Percentiles rank a stretch among this genome's conserved stretches.
Evolutionary conservation across 2,329 filamentous ascomycete genomes (phyloP).

Genomic region (Ascochyta lentis): DNA sequence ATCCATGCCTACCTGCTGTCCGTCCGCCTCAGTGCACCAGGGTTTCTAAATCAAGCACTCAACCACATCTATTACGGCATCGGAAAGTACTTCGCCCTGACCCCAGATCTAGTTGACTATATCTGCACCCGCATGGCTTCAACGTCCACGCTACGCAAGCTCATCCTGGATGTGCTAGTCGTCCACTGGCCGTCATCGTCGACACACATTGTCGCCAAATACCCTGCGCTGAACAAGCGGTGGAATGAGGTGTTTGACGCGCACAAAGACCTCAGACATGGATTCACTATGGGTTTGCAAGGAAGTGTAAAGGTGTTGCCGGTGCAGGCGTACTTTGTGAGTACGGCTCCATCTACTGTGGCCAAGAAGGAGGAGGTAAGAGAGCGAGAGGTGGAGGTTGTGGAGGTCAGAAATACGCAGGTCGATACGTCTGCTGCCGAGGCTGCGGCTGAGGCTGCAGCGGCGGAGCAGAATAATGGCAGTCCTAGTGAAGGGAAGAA

Average conservation of each 20-base stretch:
- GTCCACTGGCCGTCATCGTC: constrained; percentile 16
- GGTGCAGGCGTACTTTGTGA: constrained; percentile 13
- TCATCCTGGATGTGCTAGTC: constrained; percentile 21
- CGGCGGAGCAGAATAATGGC: background rate
- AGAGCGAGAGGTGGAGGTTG: background rate
- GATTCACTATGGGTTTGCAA: constrained; percentile 25
- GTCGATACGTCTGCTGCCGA: background rate
- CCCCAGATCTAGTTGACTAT: constrained; percentile 16
- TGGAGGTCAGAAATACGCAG: background rate
- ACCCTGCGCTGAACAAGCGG: background rate
- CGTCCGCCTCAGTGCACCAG: constrained; percentile 8
- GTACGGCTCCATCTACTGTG: background rate
- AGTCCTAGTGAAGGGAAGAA: background rate
- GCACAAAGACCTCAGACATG: constrained; percentile 16
- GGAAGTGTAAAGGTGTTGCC: background rate
- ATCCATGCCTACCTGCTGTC: constrained; percentile 29
- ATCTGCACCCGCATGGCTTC: constrained; percentile 16
- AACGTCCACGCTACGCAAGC: constrained; percentile 9
- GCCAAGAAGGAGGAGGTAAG: background rate
- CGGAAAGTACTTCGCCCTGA: constrained; percentile 19
- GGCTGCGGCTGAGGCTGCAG: background rate
- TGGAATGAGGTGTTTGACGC: constrained; percentile 23
- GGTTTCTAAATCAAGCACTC: constrained; percentile 28
- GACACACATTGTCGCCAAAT: constrained; percentile 6
- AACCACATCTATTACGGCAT: constrained; percentile 16